These are phyloP conservation scores for Fraxinus platypoda DNA, from an alignment of 305 asterid species.

Conservation along the genomic window DNA sequence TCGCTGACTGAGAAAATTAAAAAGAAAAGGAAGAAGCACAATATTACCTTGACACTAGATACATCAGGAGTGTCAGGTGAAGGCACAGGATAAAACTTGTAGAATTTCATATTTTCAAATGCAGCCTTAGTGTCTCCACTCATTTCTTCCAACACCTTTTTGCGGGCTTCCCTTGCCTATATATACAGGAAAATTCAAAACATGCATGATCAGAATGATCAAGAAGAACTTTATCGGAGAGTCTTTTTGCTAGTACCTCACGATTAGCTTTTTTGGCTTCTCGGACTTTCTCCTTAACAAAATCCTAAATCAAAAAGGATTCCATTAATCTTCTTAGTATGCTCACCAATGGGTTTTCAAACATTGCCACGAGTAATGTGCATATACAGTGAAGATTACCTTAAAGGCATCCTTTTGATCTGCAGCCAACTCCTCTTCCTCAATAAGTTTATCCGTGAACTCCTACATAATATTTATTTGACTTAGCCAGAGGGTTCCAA, in stretches of 20 bases:
- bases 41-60: constrained; percentile 58
- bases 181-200: background rate
- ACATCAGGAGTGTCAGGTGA: constrained; percentile 70
- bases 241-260: constrained; percentile 42
- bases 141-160: constrained; percentile 69
- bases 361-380: background rate
- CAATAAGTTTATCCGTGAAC: constrained; percentile 43
- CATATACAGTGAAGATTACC: constrained; percentile 26
- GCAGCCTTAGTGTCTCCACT: constrained; percentile 61
- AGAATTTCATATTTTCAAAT: constrained; percentile 58
- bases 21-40: constrained; percentile 3
- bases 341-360: background rate
- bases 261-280: constrained; percentile 73
- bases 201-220: background rate
- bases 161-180: constrained; percentile 80
- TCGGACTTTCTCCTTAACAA: constrained; percentile 66
- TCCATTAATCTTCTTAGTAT: background rate
- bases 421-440: constrained; percentile 38
- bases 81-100: constrained; percentile 74
- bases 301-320: constrained; percentile 36
- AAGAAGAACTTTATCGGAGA: background rate
- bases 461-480: constrained; percentile 28
- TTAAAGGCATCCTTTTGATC: constrained; percentile 46
- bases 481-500: background rate
- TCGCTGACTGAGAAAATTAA: background rate